Percentiles rank a stretch among this genome's conserved stretches.
Conservation (phyloP, 2,329 filamentous ascomycete genomes). For the Arthrobotrys iridis region DNA sequence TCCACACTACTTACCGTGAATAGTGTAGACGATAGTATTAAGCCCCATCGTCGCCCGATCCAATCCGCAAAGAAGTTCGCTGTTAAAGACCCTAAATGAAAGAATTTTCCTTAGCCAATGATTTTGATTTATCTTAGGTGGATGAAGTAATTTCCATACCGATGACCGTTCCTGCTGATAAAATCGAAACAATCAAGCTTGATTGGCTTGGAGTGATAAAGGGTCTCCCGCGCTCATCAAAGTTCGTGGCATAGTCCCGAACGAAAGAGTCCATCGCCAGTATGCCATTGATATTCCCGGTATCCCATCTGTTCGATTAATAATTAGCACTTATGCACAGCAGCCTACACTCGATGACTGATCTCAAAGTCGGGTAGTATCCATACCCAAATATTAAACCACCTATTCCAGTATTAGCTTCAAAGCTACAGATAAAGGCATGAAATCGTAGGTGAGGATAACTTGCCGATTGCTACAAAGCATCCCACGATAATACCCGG, state of each 20-base stretch:
- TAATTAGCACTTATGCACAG: background rate
- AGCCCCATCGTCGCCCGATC: slow-evolving; percentile 63
- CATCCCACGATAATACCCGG: slow-evolving; percentile 53
- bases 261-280: slow-evolving; percentile 65
- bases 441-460: background rate
- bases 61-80: slow-evolving; percentile 75
- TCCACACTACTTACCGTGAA: slow-evolving; percentile 59
- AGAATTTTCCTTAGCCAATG: slow-evolving; percentile 69
- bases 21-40: slow-evolving; percentile 77
- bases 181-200: slow-evolving; percentile 76
- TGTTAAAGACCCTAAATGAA: slow-evolving; percentile 73
- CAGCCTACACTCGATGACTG: background rate
- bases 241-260: slow-evolving; percentile 19
- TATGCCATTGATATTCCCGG: slow-evolving; percentile 70
- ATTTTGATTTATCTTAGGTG: slow-evolving; percentile 72
- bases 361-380: background rate
- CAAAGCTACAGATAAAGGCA: background rate
- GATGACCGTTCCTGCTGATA: slow-evolving; percentile 81
- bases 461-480: slow-evolving; percentile 51
- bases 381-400: slow-evolving; percentile 52
- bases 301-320: slow-evolving; percentile 60
- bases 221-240: slow-evolving; percentile 25
- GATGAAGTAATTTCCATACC: slow-evolving; percentile 71
- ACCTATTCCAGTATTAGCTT: slow-evolving; percentile 23
- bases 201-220: slow-evolving; percentile 62